These are phyloP conservation scores for Rhizophlyctis rosea DNA, from an alignment of 192 early-diverging fungal species.

Conservation along the genomic window DNA sequence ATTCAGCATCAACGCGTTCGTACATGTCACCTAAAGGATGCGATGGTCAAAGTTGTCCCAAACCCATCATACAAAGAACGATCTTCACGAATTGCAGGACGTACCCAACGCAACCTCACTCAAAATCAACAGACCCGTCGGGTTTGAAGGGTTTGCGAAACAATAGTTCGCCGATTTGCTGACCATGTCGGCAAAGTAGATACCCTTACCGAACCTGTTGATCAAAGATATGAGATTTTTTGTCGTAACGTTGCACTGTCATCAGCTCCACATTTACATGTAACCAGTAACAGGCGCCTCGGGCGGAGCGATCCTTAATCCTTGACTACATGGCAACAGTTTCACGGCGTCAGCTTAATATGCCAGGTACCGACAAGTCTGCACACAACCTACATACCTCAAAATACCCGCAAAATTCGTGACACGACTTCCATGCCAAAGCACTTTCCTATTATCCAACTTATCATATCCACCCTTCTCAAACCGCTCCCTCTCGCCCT, in stretches of 20 bases:
- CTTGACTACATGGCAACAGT: conserved; percentile 29
- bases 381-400: conserved; percentile 50
- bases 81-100: background rate
- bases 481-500: conserved; percentile 13
- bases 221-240: too few relatives aligned
- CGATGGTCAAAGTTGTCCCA: too few relatives aligned
- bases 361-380: background rate
- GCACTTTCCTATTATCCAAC: conserved; percentile 9
- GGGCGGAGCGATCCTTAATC: conserved; percentile 60
- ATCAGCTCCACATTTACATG: conserved; percentile 9
- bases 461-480: background rate
- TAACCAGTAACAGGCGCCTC: conserved; percentile 58
- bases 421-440: conserved; percentile 39
- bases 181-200: conserved; percentile 78
- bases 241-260: background rate
- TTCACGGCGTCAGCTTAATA: background rate
- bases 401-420: conserved; percentile 75
- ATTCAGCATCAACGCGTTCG: conserved; percentile 22
- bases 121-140: conserved; percentile 60
- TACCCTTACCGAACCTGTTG: conserved; percentile 80
- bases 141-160: conserved; percentile 26
- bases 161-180: conserved; percentile 65
- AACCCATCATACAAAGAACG: too few relatives aligned
- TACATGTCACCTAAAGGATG: conserved; percentile 31
- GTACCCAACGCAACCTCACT: conserved; percentile 75